Evolutionary conservation across 768 basidiomycete species (phyloP).

Genomic region (Agrocybe praecox): DNA sequence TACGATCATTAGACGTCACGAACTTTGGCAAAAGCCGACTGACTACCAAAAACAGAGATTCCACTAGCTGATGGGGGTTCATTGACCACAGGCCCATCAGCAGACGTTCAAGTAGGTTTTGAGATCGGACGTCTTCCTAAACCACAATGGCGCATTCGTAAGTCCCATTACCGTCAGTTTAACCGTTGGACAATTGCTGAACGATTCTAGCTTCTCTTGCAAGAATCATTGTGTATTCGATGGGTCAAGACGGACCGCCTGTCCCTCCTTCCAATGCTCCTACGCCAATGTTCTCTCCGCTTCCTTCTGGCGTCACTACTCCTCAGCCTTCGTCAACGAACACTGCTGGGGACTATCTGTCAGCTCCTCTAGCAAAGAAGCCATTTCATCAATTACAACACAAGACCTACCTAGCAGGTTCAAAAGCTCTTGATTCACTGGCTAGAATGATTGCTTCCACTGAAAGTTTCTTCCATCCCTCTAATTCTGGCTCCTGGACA

Average conservation of each 20-base stretch:
- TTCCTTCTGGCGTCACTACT: conserved; percentile 63
- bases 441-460: conserved; percentile 82
- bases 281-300: conserved; percentile 77
- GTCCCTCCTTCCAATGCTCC: conserved; percentile 60
- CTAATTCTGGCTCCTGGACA: conserved; percentile 85
- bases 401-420: conserved; percentile 79
- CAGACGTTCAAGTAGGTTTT: conserved; percentile 72
- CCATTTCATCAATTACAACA: conserved; percentile 33
- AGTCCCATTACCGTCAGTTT: conserved; percentile 24
- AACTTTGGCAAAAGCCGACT: conserved; percentile 4
- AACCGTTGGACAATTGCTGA: conserved; percentile 16
- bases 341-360: conserved; percentile 57
- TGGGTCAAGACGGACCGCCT: conserved; percentile 67
- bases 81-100: conserved; percentile 72
- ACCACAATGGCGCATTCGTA: conserved; percentile 73
- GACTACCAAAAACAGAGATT: conserved; percentile 50
- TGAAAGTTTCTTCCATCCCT: conserved; percentile 91
- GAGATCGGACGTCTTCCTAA: conserved; percentile 76
- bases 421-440: conserved; percentile 84
- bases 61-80: conserved; percentile 75
- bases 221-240: conserved; percentile 86
- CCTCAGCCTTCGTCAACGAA: conserved; percentile 46
- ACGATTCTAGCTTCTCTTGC: conserved; percentile 67
- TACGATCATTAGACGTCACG: conserved; percentile 34
- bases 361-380: conserved; percentile 57